A percentile compares a stretch with the other conserved stretches of the same genome.
These are phyloP conservation scores for Penicillium frequentans DNA, from an alignment of 2,329 filamentous ascomycete genomes.

Conservation along the genomic window DNA sequence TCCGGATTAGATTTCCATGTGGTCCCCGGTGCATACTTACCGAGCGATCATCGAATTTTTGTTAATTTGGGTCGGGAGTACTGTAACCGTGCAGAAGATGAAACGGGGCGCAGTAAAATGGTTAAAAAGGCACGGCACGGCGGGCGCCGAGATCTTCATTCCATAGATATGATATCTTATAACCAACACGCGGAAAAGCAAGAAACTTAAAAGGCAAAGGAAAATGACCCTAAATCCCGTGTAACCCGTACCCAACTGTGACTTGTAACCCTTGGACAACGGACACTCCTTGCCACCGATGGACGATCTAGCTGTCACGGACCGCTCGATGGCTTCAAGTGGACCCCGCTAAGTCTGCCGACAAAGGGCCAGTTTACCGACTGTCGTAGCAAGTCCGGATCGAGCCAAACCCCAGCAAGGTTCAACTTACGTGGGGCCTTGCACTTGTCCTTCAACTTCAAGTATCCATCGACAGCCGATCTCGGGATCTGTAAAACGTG, in stretches of 20 bases:
- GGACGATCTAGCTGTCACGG: conserved; percentile 7
- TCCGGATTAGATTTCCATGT: conserved; percentile 24
- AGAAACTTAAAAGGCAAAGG: background rate
- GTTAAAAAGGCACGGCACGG: conserved; percentile 13
- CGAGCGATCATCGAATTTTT: conserved; percentile 24
- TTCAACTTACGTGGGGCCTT: too few species aligned
- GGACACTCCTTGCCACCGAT: background rate
- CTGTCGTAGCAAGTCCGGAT: conserved; percentile 7
- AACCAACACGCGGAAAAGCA: background rate
- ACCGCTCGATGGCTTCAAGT: conserved; percentile 6
- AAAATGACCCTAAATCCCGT: background rate
- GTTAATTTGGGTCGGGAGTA: background rate
- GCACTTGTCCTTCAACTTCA: conserved; percentile 7
- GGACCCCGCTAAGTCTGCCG: conserved; percentile 17
- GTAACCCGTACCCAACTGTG: too few species aligned
- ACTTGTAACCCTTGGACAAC: background rate
- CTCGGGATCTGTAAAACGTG: conserved; percentile 22
- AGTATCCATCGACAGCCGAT: conserved; percentile 30
- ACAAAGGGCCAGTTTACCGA: conserved; percentile 4
- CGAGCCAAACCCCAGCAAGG: conserved; percentile 1
- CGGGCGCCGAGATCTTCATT: conserved; percentile 23
- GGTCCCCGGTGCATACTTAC: conserved; percentile 27
- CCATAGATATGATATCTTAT: conserved; percentile 2
- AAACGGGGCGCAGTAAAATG: conserved; percentile 2
- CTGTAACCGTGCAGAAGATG: background rate